phyloP scores from a whole-genome alignment of 495 filamentous ascomycete species.

The Apodospora peruviana region DNA sequence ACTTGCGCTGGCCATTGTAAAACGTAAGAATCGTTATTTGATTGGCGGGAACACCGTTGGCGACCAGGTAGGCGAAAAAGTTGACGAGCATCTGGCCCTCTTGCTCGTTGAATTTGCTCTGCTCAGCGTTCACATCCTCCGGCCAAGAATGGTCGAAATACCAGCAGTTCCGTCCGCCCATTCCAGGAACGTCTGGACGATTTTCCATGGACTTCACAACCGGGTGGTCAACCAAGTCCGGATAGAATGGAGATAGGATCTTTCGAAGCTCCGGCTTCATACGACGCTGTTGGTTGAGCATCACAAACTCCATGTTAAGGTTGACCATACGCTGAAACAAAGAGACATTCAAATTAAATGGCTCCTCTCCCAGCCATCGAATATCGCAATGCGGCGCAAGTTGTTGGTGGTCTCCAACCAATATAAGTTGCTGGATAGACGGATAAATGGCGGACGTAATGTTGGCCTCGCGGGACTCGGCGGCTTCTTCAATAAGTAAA shows the following conservation, averaged over 20 bases:
- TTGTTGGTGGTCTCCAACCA: slow-evolving; percentile 54
- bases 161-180: slow-evolving; percentile 63
- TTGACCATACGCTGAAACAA: slow-evolving; percentile 60
- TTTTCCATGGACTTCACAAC: slow-evolving; percentile 46
- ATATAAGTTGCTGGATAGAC: slow-evolving; percentile 48
- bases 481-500: slow-evolving; percentile 54
- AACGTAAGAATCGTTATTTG: slow-evolving; percentile 86
- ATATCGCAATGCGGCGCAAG: slow-evolving; percentile 43
- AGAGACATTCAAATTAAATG: slow-evolving; percentile 48
- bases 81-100: slow-evolving; percentile 75
- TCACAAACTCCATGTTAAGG: slow-evolving; percentile 58
- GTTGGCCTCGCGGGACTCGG: slow-evolving; percentile 51
- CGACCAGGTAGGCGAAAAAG: slow-evolving; percentile 66
- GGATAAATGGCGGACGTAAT: slow-evolving; percentile 50
- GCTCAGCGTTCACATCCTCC: slow-evolving; percentile 59
- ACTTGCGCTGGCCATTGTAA: slow-evolving; percentile 80
- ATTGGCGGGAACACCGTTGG: slow-evolving; percentile 52
- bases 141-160: slow-evolving; percentile 69
- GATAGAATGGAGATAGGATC: slow-evolving; percentile 61
- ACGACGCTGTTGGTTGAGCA: slow-evolving; percentile 62
- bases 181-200: slow-evolving; percentile 65
- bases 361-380: slow-evolving; percentile 67
- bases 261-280: slow-evolving; percentile 66
- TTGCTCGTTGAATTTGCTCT: slow-evolving; percentile 64
- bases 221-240: slow-evolving; percentile 61